These are phyloP conservation scores for Lachnum nothofagi DNA, from an alignment of 2,329 filamentous ascomycete species.

Conservation along the genomic window DNA sequence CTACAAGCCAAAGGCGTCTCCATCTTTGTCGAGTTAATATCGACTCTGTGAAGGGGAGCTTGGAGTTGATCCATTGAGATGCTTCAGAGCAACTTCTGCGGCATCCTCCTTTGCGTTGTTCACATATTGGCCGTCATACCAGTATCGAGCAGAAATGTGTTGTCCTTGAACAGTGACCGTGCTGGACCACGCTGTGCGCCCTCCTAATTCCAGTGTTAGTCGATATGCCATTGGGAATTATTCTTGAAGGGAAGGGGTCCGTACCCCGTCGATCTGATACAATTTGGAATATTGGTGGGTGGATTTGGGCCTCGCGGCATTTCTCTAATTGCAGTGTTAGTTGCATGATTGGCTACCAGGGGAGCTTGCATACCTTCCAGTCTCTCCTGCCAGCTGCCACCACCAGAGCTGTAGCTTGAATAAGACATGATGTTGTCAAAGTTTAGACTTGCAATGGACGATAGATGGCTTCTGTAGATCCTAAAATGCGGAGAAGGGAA, in stretches of 20 bases:
- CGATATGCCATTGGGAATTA: slow-evolving; percentile 22
- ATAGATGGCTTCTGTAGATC: slow-evolving; percentile 18
- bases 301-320: slow-evolving; percentile 50
- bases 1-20: slow-evolving; percentile 26
- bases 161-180: slow-evolving; percentile 66
- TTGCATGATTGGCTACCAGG: slow-evolving; percentile 12
- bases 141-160: slow-evolving; percentile 69
- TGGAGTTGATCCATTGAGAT: slow-evolving; percentile 42
- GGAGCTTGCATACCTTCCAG: slow-evolving; percentile 33
- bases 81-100: slow-evolving; percentile 71
- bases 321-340: slow-evolving; percentile 42
- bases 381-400: slow-evolving; percentile 35
- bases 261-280: slow-evolving; percentile 71
- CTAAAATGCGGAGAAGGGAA: slow-evolving; percentile 24
- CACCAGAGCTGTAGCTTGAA: slow-evolving; percentile 24
- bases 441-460: slow-evolving; percentile 8
- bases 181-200: slow-evolving; percentile 86
- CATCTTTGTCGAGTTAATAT: too few relatives aligned
- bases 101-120: slow-evolving; percentile 87
- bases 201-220: slow-evolving; percentile 50
- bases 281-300: slow-evolving; percentile 60
- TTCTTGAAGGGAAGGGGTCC: slow-evolving; percentile 19
- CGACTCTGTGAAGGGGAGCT: slow-evolving; percentile 39
- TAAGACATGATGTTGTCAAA: slow-evolving; percentile 28
- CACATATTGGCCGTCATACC: slow-evolving; percentile 85